phyloP scores from a whole-genome alignment of 108 stramenopile species.

The Skeletonema marinoi region DNA sequence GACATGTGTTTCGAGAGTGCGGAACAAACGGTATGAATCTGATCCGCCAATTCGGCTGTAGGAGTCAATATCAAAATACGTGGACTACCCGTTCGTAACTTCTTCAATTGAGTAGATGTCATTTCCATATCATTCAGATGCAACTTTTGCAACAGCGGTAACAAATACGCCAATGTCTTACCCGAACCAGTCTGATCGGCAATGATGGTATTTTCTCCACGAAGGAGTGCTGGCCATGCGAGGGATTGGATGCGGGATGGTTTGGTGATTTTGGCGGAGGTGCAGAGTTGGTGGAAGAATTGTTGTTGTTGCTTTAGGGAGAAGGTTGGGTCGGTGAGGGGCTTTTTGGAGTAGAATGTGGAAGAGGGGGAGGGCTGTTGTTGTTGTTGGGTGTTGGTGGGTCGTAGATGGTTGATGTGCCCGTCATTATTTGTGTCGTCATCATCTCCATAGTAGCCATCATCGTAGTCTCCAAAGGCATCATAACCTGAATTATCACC shows the following conservation, averaged over 20 bases:
- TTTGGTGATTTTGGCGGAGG: slow-evolving; percentile 55
- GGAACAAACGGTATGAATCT: slow-evolving; percentile 69
- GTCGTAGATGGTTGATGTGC: background rate
- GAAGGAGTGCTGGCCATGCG: slow-evolving; percentile 73
- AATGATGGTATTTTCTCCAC: slow-evolving; percentile 75
- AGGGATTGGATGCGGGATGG: slow-evolving; percentile 83
- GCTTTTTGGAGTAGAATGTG: slow-evolving; percentile 79
- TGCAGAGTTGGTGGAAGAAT: slow-evolving; percentile 59
- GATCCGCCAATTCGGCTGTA: slow-evolving; percentile 93
- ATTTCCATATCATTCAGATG: background rate
- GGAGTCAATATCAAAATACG: slow-evolving; percentile 80
- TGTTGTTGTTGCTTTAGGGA: slow-evolving; percentile 2
- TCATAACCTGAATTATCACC: slow-evolving; percentile 2
- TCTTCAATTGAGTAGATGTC: slow-evolving; percentile 1
- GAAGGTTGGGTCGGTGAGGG: slow-evolving; percentile 66
- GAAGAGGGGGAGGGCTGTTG: slow-evolving; percentile 17
- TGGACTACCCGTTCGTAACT: slow-evolving; percentile 55
- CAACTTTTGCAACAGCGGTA: slow-evolving; percentile 73
- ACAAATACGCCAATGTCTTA: slow-evolving; percentile 90
- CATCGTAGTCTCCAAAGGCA: slow-evolving; percentile 18
- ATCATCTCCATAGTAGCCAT: background rate
- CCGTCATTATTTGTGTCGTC: slow-evolving; percentile 2
- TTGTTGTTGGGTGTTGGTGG: background rate
- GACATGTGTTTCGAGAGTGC: slow-evolving; percentile 34
- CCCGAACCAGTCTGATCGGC: slow-evolving; percentile 96